Evolutionary conservation across 1,284 basidiomycete species (phyloP), one percentile per base, ranked within the genome.

Genomic region (Schizopora paradoxa): DNA sequence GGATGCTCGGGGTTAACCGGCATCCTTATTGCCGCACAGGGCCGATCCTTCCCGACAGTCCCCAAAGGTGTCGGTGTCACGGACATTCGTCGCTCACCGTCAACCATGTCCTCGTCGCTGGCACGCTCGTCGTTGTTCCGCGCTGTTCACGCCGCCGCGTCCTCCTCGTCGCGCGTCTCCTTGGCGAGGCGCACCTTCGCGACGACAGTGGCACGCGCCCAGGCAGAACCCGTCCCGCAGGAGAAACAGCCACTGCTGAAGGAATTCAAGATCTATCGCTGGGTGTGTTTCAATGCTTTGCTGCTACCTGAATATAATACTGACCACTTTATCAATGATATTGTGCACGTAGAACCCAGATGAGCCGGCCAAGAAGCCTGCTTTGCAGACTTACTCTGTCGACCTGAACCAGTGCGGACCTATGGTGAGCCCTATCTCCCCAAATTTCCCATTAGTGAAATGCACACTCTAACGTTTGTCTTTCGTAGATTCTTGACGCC

Each of bases 241-340:
- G 51, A 69, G 61, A 68, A 68, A 53, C 63, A 62, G 32, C 63
- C 69, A 28, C 53, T 70, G 51, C 65, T 70, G 51, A 96, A 96
- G 73, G 84, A 89, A 67, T 95, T 97, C 75, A 90, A 93, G 76
- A 92, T 96, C 57, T 97, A 97, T 71, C 86, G 92, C 64, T 96
- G 92, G 91, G 89, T 91, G 47, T 45, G 79, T 70, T 23, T 25
- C 46, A 13, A 22, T 28, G 28, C 22, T 41, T 31, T 28, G 21
- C 46, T 21, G 35, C 27, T 11, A 22, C 32, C 23, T 18, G n/a
- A 11, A 34, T 16, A 16, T 41, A 27, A 18, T 21, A 14, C 27
- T n/a, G 21, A 25, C 46, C n/a, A n/a, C 31, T 38, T 31, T 38
- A 22, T 10, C 10, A 26, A 21, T 41, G 35, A 26, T 29, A 25